Base-by-base conservation (phyloP, 148 eudicot species). In the Silene conica region DNA sequence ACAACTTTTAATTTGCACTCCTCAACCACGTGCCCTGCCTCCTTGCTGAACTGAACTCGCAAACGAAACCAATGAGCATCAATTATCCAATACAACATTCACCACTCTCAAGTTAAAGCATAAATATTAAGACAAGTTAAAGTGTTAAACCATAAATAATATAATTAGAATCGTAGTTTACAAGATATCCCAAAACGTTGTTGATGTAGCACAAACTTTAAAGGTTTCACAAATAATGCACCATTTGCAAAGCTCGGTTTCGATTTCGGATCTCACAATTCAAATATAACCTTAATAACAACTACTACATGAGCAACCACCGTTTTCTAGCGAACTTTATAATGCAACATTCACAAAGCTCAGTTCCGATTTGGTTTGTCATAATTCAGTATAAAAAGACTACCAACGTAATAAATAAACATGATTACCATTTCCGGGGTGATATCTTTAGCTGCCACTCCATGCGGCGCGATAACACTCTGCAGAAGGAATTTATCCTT, bases 401-500 rank as follows among this genome's bases (percentile, higher is more conserved):
- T 31, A 31, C 34, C 34, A 31, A 31, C 34, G 0, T 50, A 13
- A 50, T 50, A 50, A 13, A 12, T 14, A 7, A 50, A 50, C 65
- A 61, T 18, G 13, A 18, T 61, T 80, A 91, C 97, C 92, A 91
- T 85, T 86, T 91, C 97, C 7, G 89, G 74, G 56, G 90, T 83
- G 69, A 91, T 83, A 67, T 91, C 97, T 79, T 87, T 91, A 21
- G 82, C 71, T 46, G 82, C 72, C 50, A 82, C 68, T 1, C 83
- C 88, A 0, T 81, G 57, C 20, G 68, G 70, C 45, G 90, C 90
- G 26, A 87, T 76, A 52, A 84, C 91, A 65, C 97, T 89, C 78
- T 91, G 97, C 73, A 91, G 89, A 54, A 91, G 86, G 79, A 91
- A 91, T 68, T 91, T 91, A 74, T 91, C 97, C 85, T 81, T 87